phyloP scores from a whole-genome alignment of 106 monocot species.

The Narthecium ossifragum region DNA sequence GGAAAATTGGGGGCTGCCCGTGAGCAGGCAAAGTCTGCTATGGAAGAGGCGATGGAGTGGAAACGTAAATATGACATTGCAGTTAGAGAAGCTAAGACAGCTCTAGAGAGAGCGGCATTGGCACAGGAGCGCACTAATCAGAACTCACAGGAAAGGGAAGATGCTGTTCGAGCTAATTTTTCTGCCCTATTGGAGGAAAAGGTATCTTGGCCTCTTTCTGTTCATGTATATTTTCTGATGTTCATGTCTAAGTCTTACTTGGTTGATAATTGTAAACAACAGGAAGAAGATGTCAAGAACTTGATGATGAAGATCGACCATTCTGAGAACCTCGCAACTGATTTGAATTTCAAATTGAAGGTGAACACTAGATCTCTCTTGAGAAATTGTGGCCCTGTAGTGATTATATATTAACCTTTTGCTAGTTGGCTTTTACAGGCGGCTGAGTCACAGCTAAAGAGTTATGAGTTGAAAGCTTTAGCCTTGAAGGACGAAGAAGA shows the following conservation, averaged over 20 bases:
- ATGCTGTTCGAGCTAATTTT: slow-evolving; percentile 51
- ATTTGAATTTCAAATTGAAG: slow-evolving; percentile 49
- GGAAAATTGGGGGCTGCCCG: slow-evolving; percentile 73
- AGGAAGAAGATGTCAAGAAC: slow-evolving; percentile 80
- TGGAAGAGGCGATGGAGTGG: slow-evolving; percentile 90
- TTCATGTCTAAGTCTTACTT: not conserved
- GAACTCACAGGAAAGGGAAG: slow-evolving; percentile 81
- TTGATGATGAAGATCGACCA: slow-evolving; percentile 49
- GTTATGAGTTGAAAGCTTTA: slow-evolving; percentile 46
- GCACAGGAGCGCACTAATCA: slow-evolving; percentile 71
- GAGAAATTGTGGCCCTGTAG: too few species aligned
- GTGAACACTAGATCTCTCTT: slow-evolving; percentile 12
- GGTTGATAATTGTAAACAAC: slow-evolving; percentile 1
- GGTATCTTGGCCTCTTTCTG: slow-evolving; percentile 20
- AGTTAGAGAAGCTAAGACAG: slow-evolving; percentile 61
- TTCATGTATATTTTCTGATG: not conserved
- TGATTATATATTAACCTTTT: too few species aligned
- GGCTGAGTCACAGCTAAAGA: slow-evolving; percentile 49
- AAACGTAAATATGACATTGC: slow-evolving; percentile 81
- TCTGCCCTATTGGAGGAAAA: slow-evolving; percentile 35
- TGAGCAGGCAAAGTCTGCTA: slow-evolving; percentile 77
- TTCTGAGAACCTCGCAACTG: slow-evolving; percentile 39
- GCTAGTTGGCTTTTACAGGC: slow-evolving; percentile 24
- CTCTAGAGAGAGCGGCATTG: slow-evolving; percentile 69
- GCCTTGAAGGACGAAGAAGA: slow-evolving; percentile 59